Percentiles rank a stretch among this genome's conserved stretches.
Evolutionary conservation across 2,329 filamentous ascomycete genomes (phyloP).

Genomic region (Hypoxylon sp.): DNA sequence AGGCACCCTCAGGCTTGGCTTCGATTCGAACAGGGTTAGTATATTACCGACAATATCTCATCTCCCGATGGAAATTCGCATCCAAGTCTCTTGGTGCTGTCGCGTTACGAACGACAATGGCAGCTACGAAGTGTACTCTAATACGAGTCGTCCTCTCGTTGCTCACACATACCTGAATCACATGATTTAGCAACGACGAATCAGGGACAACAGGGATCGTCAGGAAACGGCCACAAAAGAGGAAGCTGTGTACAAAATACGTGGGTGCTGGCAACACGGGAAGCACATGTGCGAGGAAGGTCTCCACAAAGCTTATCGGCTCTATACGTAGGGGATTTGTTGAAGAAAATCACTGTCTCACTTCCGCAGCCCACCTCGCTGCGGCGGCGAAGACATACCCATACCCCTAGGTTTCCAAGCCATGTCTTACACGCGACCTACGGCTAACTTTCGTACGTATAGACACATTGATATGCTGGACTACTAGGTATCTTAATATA

Average conservation of each 20-base stretch:
- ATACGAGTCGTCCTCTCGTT: neutral
- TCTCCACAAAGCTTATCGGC: slow-evolving; percentile 21
- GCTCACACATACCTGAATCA: too few relatives aligned
- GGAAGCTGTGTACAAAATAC: slow-evolving; percentile 22
- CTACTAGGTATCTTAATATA: too few relatives aligned
- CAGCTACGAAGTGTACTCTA: neutral
- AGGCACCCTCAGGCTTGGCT: neutral
- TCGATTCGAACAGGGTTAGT: neutral
- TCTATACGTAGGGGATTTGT: neutral
- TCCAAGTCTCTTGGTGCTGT: neutral
- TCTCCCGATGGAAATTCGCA: neutral
- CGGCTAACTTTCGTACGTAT: too few relatives aligned
- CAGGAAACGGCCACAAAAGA: slow-evolving; percentile 24
- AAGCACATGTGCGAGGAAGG: neutral
- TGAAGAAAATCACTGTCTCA: too few relatives aligned
- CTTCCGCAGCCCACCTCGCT: too few relatives aligned
- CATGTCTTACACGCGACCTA: neutral
- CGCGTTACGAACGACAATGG: neutral
- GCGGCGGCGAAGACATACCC: neutral
- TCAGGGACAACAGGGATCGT: slow-evolving; percentile 14
- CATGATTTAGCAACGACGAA: neutral
- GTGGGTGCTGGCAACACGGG: neutral
- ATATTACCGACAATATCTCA: neutral
- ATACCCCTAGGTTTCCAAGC: neutral
- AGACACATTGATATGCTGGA: too few relatives aligned